Percentiles rank a stretch among this genome's conserved stretches.
Conservation (phyloP, 2,329 filamentous ascomycete species). For the Cladosporium sp. region DNA sequence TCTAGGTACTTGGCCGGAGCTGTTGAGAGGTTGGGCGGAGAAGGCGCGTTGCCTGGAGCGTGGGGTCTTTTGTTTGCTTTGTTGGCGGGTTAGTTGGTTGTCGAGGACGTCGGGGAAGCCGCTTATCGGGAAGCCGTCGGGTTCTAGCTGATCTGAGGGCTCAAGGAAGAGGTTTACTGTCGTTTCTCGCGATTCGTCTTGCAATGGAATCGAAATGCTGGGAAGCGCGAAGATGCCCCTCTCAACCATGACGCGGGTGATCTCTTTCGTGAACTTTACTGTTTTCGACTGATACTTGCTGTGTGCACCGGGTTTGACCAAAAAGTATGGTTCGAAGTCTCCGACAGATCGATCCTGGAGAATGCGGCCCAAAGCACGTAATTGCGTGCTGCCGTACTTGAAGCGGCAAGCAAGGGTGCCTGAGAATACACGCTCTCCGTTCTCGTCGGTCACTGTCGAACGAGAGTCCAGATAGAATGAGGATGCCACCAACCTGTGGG, state of each 20-base stretch:
- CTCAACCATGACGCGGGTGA: conserved; percentile 25
- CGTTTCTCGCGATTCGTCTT: conserved; percentile 28
- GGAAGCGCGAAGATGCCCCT: conserved; percentile 28
- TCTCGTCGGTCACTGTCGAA: conserved; percentile 28
- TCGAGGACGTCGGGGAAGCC: conserved; percentile 32
- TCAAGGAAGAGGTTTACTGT: conserved; percentile 32
- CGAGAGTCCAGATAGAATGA: conserved; percentile 37
- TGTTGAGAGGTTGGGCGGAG: background rate
- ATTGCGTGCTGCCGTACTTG: conserved; percentile 30
- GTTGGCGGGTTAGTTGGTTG: conserved; percentile 16
- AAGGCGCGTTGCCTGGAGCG: conserved; percentile 16
- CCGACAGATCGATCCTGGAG: conserved; percentile 23
- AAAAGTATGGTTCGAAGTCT: conserved; percentile 34
- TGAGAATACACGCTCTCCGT: conserved; percentile 28
- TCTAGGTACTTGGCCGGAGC: background rate
- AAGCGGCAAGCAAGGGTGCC: conserved; percentile 33
- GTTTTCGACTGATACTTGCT: conserved; percentile 12
- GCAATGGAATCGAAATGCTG: conserved; percentile 29
- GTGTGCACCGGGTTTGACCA: conserved; percentile 20
- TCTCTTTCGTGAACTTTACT: conserved; percentile 20
- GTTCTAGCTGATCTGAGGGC: conserved; percentile 29
- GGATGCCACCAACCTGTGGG: conserved; percentile 34
- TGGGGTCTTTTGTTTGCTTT: conserved; percentile 8
- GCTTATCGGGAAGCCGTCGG: conserved; percentile 32
- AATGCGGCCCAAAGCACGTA: conserved; percentile 29